Percentiles rank a stretch among this genome's conserved stretches.
Conservation (phyloP, 257 asterid species). For the Nicotiana benthamiana region DNA sequence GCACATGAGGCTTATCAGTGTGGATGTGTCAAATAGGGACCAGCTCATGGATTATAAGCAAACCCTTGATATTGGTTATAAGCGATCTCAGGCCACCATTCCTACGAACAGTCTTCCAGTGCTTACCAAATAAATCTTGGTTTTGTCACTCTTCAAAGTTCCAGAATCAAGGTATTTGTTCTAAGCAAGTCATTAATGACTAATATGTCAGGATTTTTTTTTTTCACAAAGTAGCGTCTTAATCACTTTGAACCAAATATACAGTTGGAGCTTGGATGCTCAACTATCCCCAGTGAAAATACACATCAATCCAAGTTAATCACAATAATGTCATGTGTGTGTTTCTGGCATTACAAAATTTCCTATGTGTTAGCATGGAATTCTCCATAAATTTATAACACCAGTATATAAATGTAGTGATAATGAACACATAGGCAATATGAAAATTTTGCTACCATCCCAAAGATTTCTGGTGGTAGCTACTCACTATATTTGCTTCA, state of each 20-base stretch:
- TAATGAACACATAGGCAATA: background rate
- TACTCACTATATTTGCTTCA: constrained; percentile 79
- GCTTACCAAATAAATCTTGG: background rate
- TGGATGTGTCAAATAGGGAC: background rate
- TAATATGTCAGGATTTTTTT: background rate
- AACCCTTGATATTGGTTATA: background rate
- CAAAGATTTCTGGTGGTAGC: constrained; percentile 12
- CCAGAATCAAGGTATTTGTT: background rate
- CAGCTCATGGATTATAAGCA: background rate
- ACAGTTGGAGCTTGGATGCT: background rate
- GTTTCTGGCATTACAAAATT: background rate
- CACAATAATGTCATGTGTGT: background rate
- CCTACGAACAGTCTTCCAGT: background rate
- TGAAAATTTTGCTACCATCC: background rate
- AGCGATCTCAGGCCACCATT: background rate
- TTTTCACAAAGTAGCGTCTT: background rate
- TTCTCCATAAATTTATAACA: background rate
- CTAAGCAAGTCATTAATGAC: background rate
- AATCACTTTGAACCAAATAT: background rate
- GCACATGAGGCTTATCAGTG: background rate
- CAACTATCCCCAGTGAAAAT: background rate
- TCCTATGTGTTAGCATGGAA: background rate
- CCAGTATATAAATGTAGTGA: background rate
- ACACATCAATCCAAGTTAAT: background rate
- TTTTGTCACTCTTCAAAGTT: background rate